Evolutionary conservation across 106 monocot genomes (phyloP).

Genomic region (Platanthera guangdongensis): DNA sequence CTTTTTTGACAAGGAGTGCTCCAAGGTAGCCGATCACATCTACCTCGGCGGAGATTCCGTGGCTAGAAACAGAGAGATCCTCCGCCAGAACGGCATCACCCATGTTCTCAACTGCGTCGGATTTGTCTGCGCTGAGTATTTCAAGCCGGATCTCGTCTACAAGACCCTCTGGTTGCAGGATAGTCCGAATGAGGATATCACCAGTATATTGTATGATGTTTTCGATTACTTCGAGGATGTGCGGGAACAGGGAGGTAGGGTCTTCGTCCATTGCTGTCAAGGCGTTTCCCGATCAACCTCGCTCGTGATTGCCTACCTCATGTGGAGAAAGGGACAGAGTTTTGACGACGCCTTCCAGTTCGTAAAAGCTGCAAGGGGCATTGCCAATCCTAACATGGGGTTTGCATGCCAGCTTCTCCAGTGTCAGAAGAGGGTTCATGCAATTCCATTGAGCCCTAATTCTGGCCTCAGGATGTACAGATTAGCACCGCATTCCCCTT

Average conservation of each 20-base stretch:
- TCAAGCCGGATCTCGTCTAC: constrained; percentile 82
- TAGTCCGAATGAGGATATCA: constrained; percentile 86
- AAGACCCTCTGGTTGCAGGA: constrained; percentile 97
- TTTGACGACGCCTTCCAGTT: constrained; percentile 92
- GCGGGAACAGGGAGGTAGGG: constrained; percentile 59
- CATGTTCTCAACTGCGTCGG: constrained; percentile 95
- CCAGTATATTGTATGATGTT: constrained; percentile 87
- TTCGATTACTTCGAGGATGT: constrained; percentile 99
- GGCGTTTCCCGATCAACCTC: constrained; percentile 90
- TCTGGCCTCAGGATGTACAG: constrained; percentile 72
- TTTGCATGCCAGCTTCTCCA: constrained; percentile 90
- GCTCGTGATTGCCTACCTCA: constrained; percentile 88
- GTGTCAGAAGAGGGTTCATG: constrained; percentile 96
- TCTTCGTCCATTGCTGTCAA: constrained; percentile 91
- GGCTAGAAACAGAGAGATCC: constrained; percentile 79
- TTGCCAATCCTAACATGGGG: constrained; percentile 97
- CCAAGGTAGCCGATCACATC: constrained; percentile 92
- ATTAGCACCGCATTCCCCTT: constrained; percentile 90
- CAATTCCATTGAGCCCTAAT: constrained; percentile 80
- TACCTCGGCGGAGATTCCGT: constrained; percentile 86
- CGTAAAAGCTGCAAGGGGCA: constrained; percentile 86
- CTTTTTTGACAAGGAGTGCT: constrained; percentile 92
- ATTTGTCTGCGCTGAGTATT: constrained; percentile 87
- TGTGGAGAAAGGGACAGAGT: constrained; percentile 98
- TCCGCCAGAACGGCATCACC: constrained; percentile 75